Evolutionary conservation across 139 green algal species (phyloP).

Genomic region (Deuterostichococcus epilithicus): DNA sequence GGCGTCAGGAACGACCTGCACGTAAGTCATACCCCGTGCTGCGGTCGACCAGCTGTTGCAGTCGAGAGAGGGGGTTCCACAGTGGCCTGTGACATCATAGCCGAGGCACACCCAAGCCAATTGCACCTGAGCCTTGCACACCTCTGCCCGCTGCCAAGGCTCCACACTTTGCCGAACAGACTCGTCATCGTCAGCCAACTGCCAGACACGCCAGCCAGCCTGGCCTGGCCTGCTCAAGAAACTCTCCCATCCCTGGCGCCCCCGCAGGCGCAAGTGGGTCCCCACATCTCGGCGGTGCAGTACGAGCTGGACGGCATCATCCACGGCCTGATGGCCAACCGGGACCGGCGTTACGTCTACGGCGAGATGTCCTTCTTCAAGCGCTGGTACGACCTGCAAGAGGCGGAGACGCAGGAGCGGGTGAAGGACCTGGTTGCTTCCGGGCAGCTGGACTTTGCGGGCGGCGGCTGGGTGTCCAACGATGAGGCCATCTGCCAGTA

Average conservation of each 20-base stretch:
- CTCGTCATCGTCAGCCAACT: no score
- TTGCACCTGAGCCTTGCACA: not conserved
- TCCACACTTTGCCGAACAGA: no score
- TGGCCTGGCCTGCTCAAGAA: no score
- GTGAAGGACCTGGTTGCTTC: slow-evolving; percentile 54
- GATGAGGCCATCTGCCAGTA: slow-evolving; percentile 84
- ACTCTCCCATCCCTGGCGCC: no score
- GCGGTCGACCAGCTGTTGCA: no score
- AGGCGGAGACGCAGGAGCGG: slow-evolving; percentile 21
- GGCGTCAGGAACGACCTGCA: slow-evolving; percentile 73
- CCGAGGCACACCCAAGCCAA: no score
- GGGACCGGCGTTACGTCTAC: slow-evolving; percentile 70
- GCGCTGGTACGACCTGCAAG: slow-evolving; percentile 76
- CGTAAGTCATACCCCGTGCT: slow-evolving; percentile 27
- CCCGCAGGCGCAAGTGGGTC: not conserved
- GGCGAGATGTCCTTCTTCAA: slow-evolving; percentile 86
- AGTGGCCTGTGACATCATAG: no score
- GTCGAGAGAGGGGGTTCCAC: no score
- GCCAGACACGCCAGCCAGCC: no score
- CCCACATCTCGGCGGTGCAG: slow-evolving; percentile 52
- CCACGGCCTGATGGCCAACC: slow-evolving; percentile 52
- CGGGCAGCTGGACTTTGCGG: slow-evolving; percentile 72
- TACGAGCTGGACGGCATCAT: slow-evolving; percentile 81
- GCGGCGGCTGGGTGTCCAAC: slow-evolving; percentile 70
- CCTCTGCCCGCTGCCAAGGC: not conserved